These are phyloP conservation scores for Alternaria viburni DNA, from an alignment of 2,329 filamentous ascomycete species.

Conservation along the genomic window DNA sequence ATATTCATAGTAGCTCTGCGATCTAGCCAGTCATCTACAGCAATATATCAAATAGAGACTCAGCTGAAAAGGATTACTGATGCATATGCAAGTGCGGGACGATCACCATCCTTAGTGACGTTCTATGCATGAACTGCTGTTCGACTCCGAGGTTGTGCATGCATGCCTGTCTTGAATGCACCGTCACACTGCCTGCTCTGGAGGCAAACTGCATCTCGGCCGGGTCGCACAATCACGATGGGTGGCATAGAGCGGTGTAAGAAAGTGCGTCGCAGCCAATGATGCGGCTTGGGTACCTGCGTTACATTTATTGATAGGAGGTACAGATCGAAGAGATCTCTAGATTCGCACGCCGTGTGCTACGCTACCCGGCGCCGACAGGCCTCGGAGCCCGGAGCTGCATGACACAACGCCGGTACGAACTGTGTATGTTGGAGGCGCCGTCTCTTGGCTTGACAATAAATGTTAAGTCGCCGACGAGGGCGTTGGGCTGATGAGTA, in stretches of 20 bases:
- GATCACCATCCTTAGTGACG: slow-evolving; percentile 19
- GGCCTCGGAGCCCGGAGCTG: background rate
- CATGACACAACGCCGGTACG: background rate
- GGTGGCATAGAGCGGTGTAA: slow-evolving; percentile 3
- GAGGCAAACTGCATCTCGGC: background rate
- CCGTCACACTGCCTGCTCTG: background rate
- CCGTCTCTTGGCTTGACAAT: background rate
- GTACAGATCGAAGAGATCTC: slow-evolving; percentile 3
- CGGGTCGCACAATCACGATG: background rate
- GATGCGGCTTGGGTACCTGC: background rate
- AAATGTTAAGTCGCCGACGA: background rate
- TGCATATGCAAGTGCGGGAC: slow-evolving; percentile 29
- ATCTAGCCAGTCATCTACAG: slow-evolving; percentile 4
- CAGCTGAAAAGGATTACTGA: background rate
- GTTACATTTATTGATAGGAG: background rate
- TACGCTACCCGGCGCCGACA: background rate
- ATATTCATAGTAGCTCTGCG: background rate
- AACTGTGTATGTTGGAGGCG: background rate
- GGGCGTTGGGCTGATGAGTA: background rate
- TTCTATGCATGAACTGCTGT: slow-evolving; percentile 20
- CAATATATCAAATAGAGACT: slow-evolving; percentile 1
- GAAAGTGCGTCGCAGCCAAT: background rate
- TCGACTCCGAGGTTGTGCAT: slow-evolving; percentile 1
- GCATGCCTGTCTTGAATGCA: background rate
- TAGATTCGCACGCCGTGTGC: background rate